phyloP scores from a whole-genome alignment of 805 yeast species.

The Lachancea thermotolerans region DNA sequence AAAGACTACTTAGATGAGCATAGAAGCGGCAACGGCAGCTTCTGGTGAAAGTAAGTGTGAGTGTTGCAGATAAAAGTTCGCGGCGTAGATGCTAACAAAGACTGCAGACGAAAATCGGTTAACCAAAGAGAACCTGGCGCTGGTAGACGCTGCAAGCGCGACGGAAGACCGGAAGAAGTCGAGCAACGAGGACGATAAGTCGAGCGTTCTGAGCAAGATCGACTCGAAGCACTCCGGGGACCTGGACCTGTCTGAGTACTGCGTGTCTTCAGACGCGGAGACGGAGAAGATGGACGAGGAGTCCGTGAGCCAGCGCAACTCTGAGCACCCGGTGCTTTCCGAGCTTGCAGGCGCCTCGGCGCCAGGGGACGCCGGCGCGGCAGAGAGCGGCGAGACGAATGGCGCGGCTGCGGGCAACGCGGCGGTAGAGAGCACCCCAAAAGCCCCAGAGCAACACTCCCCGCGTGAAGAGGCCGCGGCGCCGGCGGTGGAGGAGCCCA shows the following conservation, averaged over 20 bases:
- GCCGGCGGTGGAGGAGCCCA: background rate
- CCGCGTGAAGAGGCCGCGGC: background rate
- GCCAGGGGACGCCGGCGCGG: background rate
- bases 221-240: slow-evolving; percentile 31
- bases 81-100: background rate
- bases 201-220: slow-evolving; percentile 21
- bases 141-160: background rate
- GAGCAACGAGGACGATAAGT: slow-evolving; percentile 4
- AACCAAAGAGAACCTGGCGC: slow-evolving; percentile 8
- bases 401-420: background rate
- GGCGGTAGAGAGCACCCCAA: background rate
- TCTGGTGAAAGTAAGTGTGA: background rate
- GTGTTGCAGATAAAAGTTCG: no score
- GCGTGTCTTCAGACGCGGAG: slow-evolving; percentile 68
- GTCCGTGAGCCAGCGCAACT: slow-evolving; percentile 8
- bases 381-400: background rate
- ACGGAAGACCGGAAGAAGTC: background rate
- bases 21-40: background rate
- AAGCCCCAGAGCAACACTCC: background rate
- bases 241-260: slow-evolving; percentile 35
- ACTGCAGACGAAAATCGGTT: slow-evolving; percentile 2
- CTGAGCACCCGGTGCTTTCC: slow-evolving; percentile 2
- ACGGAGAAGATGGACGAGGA: slow-evolving; percentile 73
- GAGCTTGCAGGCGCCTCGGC: slow-evolving; percentile 2
- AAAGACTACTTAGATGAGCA: background rate